phyloP scores from a whole-genome alignment of 441 rosid genomes.

The Flueggea neowawraea region DNA sequence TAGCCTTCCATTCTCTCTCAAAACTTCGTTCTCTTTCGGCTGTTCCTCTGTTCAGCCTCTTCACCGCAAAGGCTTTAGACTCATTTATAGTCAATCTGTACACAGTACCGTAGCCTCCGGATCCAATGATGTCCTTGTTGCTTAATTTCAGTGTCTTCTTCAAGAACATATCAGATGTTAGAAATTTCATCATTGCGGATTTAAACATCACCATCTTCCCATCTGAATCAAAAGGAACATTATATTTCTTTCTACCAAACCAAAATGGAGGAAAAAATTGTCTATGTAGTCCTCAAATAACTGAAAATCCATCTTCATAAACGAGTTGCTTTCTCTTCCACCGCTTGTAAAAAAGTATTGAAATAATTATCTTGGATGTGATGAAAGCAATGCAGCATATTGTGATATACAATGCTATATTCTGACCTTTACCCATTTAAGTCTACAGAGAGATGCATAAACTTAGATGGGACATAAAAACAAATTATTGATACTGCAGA shows the following conservation, averaged over 20 bases:
- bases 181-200: conserved; percentile 49
- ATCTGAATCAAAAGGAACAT: conserved; percentile 29
- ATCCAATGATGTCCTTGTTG: conserved; percentile 76
- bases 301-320: conserved; percentile 45
- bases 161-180: conserved; percentile 47
- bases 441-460: no score
- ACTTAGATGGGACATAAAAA: no score
- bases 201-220: conserved; percentile 82
- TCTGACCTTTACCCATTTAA: conserved; percentile 46
- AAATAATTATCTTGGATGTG: conserved; percentile 52
- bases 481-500: no score
- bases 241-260: neutral
- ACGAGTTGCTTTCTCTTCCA: conserved; percentile 53
- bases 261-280: neutral
- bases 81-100: conserved; percentile 56
- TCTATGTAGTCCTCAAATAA: conserved; percentile 14
- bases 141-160: conserved; percentile 61
- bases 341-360: conserved; percentile 61
- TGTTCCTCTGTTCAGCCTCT: conserved; percentile 63
- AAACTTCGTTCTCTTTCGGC: conserved; percentile 73
- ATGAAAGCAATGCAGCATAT: conserved; percentile 55
- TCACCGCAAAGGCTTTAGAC: conserved; percentile 65
- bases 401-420: conserved; percentile 53
- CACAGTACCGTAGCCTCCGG: conserved; percentile 84
- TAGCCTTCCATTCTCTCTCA: conserved; percentile 73